Percentiles rank a stretch among this genome's conserved stretches.
phyloP scores from a whole-genome alignment of 148 eudicot genomes.

The Rhododendron vialii region DNA sequence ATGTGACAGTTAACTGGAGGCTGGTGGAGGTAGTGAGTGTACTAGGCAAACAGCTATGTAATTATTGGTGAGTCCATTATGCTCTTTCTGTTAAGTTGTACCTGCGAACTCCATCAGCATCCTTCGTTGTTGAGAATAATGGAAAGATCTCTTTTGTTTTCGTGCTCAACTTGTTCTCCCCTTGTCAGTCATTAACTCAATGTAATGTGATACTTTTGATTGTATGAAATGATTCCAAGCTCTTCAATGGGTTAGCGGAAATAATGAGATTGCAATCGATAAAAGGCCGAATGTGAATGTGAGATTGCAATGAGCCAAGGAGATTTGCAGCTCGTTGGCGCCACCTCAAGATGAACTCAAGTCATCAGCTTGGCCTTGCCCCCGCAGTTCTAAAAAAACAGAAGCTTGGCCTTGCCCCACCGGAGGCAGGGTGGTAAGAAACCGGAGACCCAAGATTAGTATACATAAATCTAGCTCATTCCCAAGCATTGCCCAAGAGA shows the following conservation, averaged over 20 bases:
- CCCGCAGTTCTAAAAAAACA: background rate
- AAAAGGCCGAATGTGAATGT: background rate
- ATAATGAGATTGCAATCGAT: background rate
- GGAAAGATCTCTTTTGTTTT: background rate
- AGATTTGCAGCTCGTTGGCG: background rate
- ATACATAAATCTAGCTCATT: background rate
- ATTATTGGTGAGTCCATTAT: background rate
- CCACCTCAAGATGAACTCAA: background rate
- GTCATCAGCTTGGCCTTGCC: background rate
- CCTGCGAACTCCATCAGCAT: background rate
- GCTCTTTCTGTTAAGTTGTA: background rate
- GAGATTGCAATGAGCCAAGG: too few relatives aligned
- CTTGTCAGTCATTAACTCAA: background rate
- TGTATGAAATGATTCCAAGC: background rate
- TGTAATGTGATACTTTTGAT: background rate
- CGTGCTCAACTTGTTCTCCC: background rate
- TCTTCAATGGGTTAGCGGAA: background rate
- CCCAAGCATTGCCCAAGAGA: background rate
- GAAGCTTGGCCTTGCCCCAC: too few relatives aligned
- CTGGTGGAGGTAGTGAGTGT: background rate
- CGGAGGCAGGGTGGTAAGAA: too few relatives aligned
- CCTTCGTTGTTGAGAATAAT: background rate
- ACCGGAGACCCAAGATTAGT: background rate
- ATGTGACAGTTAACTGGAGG: constrained; percentile 7
- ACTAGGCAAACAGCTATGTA: background rate